Evolutionary conservation across 345 rosid species (phyloP), one percentile per base, ranked within the genome.

Genomic region (Eutrema heterophyllum): DNA sequence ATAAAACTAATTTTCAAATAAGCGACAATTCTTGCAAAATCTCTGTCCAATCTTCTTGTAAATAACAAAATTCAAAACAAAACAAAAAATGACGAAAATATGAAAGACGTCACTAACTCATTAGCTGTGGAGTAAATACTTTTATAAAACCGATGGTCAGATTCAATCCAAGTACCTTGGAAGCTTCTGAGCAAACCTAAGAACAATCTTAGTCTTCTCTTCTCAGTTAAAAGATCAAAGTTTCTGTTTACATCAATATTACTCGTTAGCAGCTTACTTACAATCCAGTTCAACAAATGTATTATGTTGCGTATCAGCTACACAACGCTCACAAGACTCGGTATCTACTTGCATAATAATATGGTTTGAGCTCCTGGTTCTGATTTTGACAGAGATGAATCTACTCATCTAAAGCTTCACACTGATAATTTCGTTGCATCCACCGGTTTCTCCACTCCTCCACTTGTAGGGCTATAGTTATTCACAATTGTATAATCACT

Each of bases 381-480:
- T 57, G 27, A 29, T 48, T 44, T 58, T 30, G 53, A 67, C 16
- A 67, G 10, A 67, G 18, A 41, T 21, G 9, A 7, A 40, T 51
- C 63, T 75, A 41, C 33, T 54, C 70, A 63, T 53, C 40, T 56
- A 40, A 21, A 32, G 55, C 49, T 59, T 77, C 77, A 65, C 36
- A 60, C 51, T 58, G 77, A 41, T 65, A 65, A 24, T 30, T 71
- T 66, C 2, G 81, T 50, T 72, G 73, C 56, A 15, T 56, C 77
- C 18, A 64, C 68, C 6, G 63, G 67, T 71, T 65, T 71, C 62
- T 32, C 38, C 56, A 58, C 64, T 51, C 81, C 81, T 64, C 81
- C 81, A 67, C 81, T 78, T 32, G 81, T 78, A 40, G 81, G 81
- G 38, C 81, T 78, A 71, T 32, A 50, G 2, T 63, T 51, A 3